A percentile compares a stretch with the other conserved stretches of the same genome.
Evolutionary conservation across 169 alveolate genomes (phyloP).

Genomic region (Plasmodium yoelii): DNA sequence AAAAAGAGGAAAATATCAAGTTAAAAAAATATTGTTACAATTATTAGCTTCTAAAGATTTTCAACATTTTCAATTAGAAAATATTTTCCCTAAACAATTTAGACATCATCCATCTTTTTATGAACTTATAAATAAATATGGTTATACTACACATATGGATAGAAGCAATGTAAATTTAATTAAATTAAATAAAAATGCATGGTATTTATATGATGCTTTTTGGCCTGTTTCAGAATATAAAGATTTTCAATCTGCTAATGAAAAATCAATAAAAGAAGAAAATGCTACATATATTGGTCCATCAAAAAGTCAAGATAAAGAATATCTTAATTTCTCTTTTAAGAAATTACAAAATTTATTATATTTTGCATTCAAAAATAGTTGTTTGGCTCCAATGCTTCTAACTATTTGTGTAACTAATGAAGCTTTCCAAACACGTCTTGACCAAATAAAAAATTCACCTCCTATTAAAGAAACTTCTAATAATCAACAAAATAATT

Average conservation of each 20-base stretch:
- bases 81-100: constrained; percentile 48
- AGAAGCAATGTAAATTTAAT: constrained; percentile 47
- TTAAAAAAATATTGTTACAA: constrained; percentile 49
- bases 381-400: constrained; percentile 54
- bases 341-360: constrained; percentile 33
- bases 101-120: constrained; percentile 55
- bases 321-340: constrained; percentile 34
- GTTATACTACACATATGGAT: constrained; percentile 42
- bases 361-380: constrained; percentile 31
- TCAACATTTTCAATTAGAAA: constrained; percentile 51
- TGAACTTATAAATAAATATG: constrained; percentile 47
- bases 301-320: constrained; percentile 53
- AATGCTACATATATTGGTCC: constrained; percentile 57
- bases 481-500: no score
- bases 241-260: constrained; percentile 68
- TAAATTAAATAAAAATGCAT: constrained; percentile 38
- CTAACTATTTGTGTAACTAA: constrained; percentile 10
- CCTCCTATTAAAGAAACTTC: background rate
- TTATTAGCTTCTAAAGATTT: constrained; percentile 68
- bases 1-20: constrained; percentile 49
- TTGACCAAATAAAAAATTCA: background rate
- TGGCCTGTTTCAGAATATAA: constrained; percentile 39
- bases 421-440: constrained; percentile 28
- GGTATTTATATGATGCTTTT: constrained; percentile 71
- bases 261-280: constrained; percentile 56